Percentiles rank a stretch among this genome's conserved stretches.
Evolutionary conservation across 768 basidiomycete species (phyloP).

Genomic region (Tylopilus rubrobrunneus): DNA sequence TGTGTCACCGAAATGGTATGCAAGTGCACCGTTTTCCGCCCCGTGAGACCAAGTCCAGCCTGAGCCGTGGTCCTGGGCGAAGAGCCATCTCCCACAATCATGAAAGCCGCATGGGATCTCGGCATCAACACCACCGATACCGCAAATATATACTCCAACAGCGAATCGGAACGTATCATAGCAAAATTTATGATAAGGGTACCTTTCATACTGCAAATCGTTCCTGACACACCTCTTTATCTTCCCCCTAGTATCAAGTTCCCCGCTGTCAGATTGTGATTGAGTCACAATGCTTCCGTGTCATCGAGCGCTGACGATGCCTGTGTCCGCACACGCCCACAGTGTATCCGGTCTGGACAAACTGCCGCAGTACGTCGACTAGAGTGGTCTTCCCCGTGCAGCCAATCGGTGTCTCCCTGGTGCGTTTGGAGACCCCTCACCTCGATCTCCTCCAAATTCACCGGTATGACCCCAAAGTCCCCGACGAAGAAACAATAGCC

Average conservation of each 20-base stretch:
- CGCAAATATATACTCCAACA: conserved; percentile 37
- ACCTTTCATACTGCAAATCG: background rate
- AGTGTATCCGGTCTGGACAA: background rate
- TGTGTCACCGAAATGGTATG: too few species aligned
- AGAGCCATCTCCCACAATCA: conserved; percentile 27
- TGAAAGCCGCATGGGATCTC: conserved; percentile 35
- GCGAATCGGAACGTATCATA: conserved; percentile 35
- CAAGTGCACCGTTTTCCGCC: background rate
- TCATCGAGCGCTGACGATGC: conserved; percentile 10
- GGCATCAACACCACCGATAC: conserved; percentile 36
- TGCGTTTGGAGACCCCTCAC: conserved; percentile 35
- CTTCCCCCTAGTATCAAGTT: background rate
- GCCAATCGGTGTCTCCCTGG: conserved; percentile 31
- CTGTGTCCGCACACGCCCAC: background rate
- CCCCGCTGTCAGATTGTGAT: conserved; percentile 28
- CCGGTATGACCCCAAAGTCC: too few species aligned
- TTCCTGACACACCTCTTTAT: too few species aligned
- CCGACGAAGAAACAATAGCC: conserved; percentile 46
- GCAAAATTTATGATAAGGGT: conserved; percentile 37
- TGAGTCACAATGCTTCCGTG: conserved; percentile 24
- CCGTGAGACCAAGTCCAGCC: background rate
- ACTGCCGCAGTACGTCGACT: conserved; percentile 25
- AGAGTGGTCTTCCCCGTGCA: too few species aligned
- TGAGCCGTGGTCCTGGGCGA: conserved; percentile 26
- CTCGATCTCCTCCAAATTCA: conserved; percentile 44